Conservation (phyloP, 345 rosid species). For the Moringa oleifera region DNA sequence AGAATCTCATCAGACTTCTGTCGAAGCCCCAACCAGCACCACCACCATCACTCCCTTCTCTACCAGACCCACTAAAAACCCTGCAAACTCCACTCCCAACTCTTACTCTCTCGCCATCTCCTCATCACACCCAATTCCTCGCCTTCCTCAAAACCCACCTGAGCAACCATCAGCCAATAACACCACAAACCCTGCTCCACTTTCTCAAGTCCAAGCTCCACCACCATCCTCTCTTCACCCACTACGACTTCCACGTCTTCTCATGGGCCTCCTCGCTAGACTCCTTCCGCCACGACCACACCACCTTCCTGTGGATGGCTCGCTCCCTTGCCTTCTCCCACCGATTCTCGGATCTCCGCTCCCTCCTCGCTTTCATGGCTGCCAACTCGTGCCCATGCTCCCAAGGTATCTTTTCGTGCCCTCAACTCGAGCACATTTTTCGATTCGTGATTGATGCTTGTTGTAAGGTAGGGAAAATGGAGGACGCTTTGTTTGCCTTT, state of each 20-base stretch:
- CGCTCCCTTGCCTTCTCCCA: slow-evolving; percentile 59
- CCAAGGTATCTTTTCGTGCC: slow-evolving; percentile 86
- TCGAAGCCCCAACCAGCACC: slow-evolving; percentile 27
- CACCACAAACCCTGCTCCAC: slow-evolving; percentile 46
- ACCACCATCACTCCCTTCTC: slow-evolving; percentile 27
- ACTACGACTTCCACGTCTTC: slow-evolving; percentile 73
- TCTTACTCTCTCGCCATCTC: slow-evolving; percentile 55
- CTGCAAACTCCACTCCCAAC: slow-evolving; percentile 43
- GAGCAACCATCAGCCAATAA: slow-evolving; percentile 39
- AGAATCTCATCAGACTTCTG: slow-evolving; percentile 38
- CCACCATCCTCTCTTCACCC: slow-evolving; percentile 66
- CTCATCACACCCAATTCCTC: slow-evolving; percentile 35
- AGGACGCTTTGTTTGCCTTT: slow-evolving; percentile 49
- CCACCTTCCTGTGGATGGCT: slow-evolving; percentile 74
- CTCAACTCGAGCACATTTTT: slow-evolving; percentile 56
- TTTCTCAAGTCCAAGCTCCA: slow-evolving; percentile 74
- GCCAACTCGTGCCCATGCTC: slow-evolving; percentile 79
- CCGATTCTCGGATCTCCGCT: slow-evolving; percentile 46
- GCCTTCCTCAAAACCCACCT: slow-evolving; percentile 56
- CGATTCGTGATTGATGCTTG: slow-evolving; percentile 44
- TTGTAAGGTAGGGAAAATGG: slow-evolving; percentile 55
- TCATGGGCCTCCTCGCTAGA: slow-evolving; percentile 71
- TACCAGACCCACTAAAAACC: slow-evolving; percentile 37
- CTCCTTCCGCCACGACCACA: slow-evolving; percentile 76
- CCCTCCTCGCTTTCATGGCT: slow-evolving; percentile 52